Percentiles rank a stretch among this genome's conserved stretches.
Conservation (phyloP, 2,329 filamentous ascomycete genomes). For the Zymoseptoria tritici region DNA sequence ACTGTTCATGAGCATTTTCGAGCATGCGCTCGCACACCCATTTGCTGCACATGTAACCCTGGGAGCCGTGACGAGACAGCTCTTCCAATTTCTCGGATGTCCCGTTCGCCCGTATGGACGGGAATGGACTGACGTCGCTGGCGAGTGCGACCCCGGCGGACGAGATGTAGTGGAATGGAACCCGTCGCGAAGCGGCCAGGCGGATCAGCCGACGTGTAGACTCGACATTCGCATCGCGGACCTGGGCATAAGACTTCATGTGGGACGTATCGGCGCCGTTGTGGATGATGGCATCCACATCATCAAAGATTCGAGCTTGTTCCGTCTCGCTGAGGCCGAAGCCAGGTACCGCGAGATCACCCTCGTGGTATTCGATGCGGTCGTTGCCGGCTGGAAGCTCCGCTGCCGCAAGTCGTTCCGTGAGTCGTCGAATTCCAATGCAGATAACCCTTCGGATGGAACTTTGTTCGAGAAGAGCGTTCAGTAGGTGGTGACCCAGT, state of each 20-base stretch:
- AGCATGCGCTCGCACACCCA: slow-evolving; percentile 3
- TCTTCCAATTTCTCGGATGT: not conserved
- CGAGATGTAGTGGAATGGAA: slow-evolving; percentile 1
- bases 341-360: not conserved
- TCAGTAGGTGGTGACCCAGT: not conserved
- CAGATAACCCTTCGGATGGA: not conserved
- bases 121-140: not conserved
- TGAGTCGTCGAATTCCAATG: not conserved
- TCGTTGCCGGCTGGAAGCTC: not conserved
- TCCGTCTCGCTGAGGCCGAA: slow-evolving; percentile 34
- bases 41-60: slow-evolving; percentile 2
- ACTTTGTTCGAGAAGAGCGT: not conserved
- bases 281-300: slow-evolving; percentile 28
- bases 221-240: slow-evolving; percentile 17
- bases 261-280: slow-evolving; percentile 17
- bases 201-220: slow-evolving; percentile 1
- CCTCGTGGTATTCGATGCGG: slow-evolving; percentile 1
- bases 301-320: slow-evolving; percentile 22
- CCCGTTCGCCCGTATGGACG: not conserved
- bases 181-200: not conserved
- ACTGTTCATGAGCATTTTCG: not conserved
- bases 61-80: not conserved
- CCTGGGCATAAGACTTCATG: slow-evolving; percentile 18
- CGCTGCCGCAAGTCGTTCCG: not conserved
- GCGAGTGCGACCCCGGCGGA: not conserved